A percentile compares a stretch with the other conserved stretches of the same genome.
Evolutionary conservation across 2,329 filamentous ascomycete species (phyloP).

Genomic region (Aspergillus novofumigatus): DNA sequence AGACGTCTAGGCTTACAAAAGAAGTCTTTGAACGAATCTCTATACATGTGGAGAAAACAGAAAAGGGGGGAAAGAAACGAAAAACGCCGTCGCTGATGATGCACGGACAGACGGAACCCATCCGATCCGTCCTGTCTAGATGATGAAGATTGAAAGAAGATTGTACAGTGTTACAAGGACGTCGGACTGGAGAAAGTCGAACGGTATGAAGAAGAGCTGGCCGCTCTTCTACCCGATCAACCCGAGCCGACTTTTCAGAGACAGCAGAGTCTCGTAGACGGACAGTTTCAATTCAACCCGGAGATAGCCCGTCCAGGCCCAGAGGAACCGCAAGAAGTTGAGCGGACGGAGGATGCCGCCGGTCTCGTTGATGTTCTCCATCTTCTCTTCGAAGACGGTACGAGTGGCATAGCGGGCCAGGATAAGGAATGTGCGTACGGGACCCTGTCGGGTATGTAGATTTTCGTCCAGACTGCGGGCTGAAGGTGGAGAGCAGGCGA

Average conservation of each 20-base stretch:
- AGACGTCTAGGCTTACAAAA: background rate
- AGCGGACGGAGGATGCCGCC: conserved; percentile 50
- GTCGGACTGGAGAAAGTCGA: background rate
- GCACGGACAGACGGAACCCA: conserved; percentile 19
- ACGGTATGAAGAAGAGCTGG: background rate
- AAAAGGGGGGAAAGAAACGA: conserved; percentile 5
- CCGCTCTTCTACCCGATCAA: conserved; percentile 17
- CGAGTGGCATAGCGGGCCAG: conserved; percentile 60
- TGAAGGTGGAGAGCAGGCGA: conserved; percentile 19
- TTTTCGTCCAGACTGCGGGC: conserved; percentile 88
- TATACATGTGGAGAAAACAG: conserved; percentile 1
- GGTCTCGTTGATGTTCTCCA: conserved; percentile 47
- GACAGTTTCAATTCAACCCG: conserved; percentile 56
- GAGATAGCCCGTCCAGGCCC: conserved; percentile 51
- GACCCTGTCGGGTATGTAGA: conserved; percentile 53
- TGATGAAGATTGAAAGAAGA: background rate
- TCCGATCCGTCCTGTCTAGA: conserved; percentile 11
- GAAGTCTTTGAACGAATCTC: background rate
- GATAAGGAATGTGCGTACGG: conserved; percentile 60
- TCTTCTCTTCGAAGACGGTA: conserved; percentile 58
- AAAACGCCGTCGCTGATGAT: conserved; percentile 29
- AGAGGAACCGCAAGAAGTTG: conserved; percentile 50
- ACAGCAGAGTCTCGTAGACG: conserved; percentile 56
- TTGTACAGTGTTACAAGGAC: background rate
- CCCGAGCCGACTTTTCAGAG: conserved; percentile 48